A percentile compares a stretch with the other conserved stretches of the same genome.
These are phyloP conservation scores for Pythium folliculosum DNA, from an alignment of 352 stramenopile species.

Conservation along the genomic window DNA sequence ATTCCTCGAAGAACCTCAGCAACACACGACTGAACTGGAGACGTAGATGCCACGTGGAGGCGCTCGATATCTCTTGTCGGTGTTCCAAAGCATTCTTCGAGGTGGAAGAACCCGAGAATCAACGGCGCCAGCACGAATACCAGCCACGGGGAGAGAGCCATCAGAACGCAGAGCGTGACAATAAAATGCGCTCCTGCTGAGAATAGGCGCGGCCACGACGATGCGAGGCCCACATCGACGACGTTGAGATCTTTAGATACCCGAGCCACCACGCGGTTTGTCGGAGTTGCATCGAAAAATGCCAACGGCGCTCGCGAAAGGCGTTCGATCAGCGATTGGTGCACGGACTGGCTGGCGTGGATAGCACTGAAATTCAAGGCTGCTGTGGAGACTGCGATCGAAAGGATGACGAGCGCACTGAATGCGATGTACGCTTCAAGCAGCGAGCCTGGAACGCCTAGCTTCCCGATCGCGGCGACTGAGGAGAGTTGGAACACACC, in stretches of 20 bases:
- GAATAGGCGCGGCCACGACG: constrained; percentile 35
- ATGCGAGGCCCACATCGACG: constrained; percentile 59
- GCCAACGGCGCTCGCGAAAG: constrained; percentile 64
- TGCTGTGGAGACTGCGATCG: neutral
- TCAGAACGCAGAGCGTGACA: constrained; percentile 28
- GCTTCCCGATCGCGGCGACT: neutral
- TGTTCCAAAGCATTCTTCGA: constrained; percentile 91
- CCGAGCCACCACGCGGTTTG: constrained; percentile 67
- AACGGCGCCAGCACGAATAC: constrained; percentile 72
- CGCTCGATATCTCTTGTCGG: constrained; percentile 91
- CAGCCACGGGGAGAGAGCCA: constrained; percentile 26
- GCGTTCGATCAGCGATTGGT: constrained; percentile 49
- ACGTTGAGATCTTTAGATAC: constrained; percentile 71
- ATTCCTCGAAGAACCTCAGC: constrained; percentile 94
- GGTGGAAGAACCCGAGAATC: constrained; percentile 50
- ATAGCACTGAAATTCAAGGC: constrained; percentile 54
- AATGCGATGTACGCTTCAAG: constrained; percentile 77
- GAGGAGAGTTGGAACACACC: constrained; percentile 4
- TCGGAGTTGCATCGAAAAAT: constrained; percentile 83
- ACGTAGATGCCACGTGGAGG: constrained; percentile 88
- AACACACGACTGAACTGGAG: constrained; percentile 94
- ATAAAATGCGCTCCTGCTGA: constrained; percentile 34
- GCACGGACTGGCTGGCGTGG: constrained; percentile 52
- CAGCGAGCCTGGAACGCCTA: constrained; percentile 31
- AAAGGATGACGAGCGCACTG: constrained; percentile 42